Percentiles rank a stretch among this genome's conserved stretches.
Conservation (phyloP, 805 yeast species). For the Metschnikowia borealis region DNA sequence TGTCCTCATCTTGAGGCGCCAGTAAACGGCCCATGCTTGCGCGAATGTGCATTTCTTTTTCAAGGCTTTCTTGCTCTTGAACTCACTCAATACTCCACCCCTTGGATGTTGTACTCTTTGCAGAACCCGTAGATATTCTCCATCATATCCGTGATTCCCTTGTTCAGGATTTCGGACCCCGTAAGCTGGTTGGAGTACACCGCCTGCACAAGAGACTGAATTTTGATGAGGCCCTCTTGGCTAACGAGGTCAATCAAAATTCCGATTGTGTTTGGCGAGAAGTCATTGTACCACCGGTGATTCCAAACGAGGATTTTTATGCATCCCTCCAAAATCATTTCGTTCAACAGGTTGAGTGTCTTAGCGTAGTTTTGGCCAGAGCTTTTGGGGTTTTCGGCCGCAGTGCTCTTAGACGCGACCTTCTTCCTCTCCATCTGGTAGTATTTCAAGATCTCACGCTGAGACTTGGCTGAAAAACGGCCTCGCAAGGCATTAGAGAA, state of each 20-base stretch:
- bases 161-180: slow-evolving; percentile 23
- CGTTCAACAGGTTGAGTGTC: slow-evolving; percentile 43
- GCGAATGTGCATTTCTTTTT: neutral
- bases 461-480: slow-evolving; percentile 78
- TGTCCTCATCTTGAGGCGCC: neutral
- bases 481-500: slow-evolving; percentile 66
- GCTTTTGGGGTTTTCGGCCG: slow-evolving; percentile 9
- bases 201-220: slow-evolving; percentile 67
- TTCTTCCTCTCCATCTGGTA: slow-evolving; percentile 50
- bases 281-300: slow-evolving; percentile 95
- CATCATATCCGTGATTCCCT: slow-evolving; percentile 57
- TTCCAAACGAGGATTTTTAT: slow-evolving; percentile 93
- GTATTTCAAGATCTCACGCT: slow-evolving; percentile 66
- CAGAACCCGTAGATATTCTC: slow-evolving; percentile 48
- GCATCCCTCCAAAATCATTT: slow-evolving; percentile 58
- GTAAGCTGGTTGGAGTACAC: slow-evolving; percentile 43
- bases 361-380: slow-evolving; percentile 34
- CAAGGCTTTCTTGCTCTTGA: neutral
- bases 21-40: neutral
- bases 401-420: slow-evolving; percentile 24
- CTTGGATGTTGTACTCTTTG: slow-evolving; percentile 41
- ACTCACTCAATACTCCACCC: slow-evolving; percentile 27
- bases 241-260: slow-evolving; percentile 58
- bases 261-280: slow-evolving; percentile 65
- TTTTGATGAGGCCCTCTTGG: slow-evolving; percentile 75